phyloP scores from a whole-genome alignment of 2,329 filamentous ascomycete genomes.

The Calycina herbarum region DNA sequence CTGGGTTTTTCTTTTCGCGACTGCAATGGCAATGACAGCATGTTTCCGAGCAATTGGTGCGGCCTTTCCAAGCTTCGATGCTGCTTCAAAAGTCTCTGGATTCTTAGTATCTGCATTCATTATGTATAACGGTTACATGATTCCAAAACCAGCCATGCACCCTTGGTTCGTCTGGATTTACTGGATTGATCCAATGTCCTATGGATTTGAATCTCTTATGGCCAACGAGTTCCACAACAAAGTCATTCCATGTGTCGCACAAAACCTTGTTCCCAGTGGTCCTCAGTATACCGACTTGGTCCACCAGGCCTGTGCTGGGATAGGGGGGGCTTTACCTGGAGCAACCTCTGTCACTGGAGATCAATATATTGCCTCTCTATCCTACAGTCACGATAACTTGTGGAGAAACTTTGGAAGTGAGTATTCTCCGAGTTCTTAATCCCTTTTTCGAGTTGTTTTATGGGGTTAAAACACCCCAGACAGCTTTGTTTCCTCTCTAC shows the following conservation, averaged over 20 bases:
- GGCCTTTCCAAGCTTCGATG: conserved; percentile 56
- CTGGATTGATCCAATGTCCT: conserved; percentile 64
- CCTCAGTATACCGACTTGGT: conserved; percentile 45
- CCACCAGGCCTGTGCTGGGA: conserved; percentile 56
- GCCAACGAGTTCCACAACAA: conserved; percentile 69
- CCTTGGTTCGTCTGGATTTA: conserved; percentile 63
- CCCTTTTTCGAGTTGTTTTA: too few relatives aligned
- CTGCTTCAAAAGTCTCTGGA: conserved; percentile 57
- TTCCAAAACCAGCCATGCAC: conserved; percentile 61
- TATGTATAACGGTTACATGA: conserved; percentile 66
- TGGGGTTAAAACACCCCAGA: too few relatives aligned
- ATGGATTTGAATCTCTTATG: conserved; percentile 67
- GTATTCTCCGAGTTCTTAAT: too few relatives aligned
- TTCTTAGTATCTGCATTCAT: conserved; percentile 51
- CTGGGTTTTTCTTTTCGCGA: conserved; percentile 53
- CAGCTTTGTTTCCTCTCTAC: too few relatives aligned
- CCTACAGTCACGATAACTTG: conserved; percentile 49
- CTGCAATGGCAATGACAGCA: conserved; percentile 58
- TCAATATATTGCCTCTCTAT: conserved; percentile 55
- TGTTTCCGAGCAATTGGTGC: conserved; percentile 58
- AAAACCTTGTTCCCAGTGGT: conserved; percentile 53
- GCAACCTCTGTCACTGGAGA: conserved; percentile 55
- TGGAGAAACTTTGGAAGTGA: too few relatives aligned
- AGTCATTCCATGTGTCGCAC: conserved; percentile 49
- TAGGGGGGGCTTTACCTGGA: conserved; percentile 54